These are phyloP conservation scores for Wickerhamiella alocasiicola DNA, from an alignment of 805 yeast genomes.

Conservation along the genomic window DNA sequence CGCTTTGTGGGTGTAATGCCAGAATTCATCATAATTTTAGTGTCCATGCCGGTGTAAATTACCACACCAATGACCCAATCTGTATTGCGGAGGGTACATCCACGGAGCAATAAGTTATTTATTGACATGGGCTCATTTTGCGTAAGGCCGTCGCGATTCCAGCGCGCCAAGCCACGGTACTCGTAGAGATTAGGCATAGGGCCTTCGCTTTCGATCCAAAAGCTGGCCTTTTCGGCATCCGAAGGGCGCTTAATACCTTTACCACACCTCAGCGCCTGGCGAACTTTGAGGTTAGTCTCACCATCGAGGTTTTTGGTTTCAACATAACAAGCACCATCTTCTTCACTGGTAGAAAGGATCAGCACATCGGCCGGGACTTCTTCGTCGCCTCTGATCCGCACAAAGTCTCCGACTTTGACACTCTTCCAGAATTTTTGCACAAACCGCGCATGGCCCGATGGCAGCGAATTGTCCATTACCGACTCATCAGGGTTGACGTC, in stretches of 20 bases:
- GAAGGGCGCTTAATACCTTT: conserved; percentile 44
- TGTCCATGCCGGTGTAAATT: conserved; percentile 63
- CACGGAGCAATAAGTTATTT: conserved; percentile 57
- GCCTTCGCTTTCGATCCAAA: conserved; percentile 57
- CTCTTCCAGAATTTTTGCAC: conserved; percentile 54
- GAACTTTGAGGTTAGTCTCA: conserved; percentile 60
- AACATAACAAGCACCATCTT: conserved; percentile 54
- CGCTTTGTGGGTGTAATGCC: conserved; percentile 68
- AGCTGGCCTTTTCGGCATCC: conserved; percentile 32
- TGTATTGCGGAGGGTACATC: conserved; percentile 60
- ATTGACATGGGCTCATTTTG: conserved; percentile 43
- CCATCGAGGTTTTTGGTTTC: conserved; percentile 66
- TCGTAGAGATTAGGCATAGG: conserved; percentile 55
- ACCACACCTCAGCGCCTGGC: conserved; percentile 42
- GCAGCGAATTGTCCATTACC: not conserved
- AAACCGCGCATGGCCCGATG: conserved; percentile 30
- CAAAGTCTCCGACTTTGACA: conserved; percentile 60
- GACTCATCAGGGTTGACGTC: conserved; percentile 1
- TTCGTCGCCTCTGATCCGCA: conserved; percentile 55
- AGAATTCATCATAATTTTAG: conserved; percentile 66
- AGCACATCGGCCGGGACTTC: conserved; percentile 69
- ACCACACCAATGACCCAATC: conserved; percentile 66
- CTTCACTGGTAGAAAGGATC: conserved; percentile 54
- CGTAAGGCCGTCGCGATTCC: conserved; percentile 19
- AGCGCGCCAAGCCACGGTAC: conserved; percentile 31